Evolutionary conservation across 331 rosid genomes (phyloP).

Genomic region (Telfairia occidentalis): DNA sequence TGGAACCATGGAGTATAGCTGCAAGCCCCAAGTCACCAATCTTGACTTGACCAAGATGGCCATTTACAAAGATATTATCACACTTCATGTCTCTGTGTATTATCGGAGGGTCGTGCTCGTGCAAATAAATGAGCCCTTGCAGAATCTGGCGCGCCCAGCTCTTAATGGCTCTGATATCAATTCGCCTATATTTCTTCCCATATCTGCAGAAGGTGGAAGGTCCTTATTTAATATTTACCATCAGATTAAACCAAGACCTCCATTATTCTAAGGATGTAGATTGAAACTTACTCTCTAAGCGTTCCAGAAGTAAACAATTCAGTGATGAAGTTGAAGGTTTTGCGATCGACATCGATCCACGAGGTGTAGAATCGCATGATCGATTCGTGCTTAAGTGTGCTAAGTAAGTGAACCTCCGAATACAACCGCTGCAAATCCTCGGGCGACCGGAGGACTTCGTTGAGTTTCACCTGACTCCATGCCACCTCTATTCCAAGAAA

Average conservation of each 20-base stretch:
- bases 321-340: slow-evolving; percentile 79
- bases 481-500: slow-evolving; percentile 90
- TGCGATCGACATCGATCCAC: slow-evolving; percentile 73
- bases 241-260: not conserved
- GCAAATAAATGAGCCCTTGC: slow-evolving; percentile 63
- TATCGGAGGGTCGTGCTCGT: slow-evolving; percentile 70
- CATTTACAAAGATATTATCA: slow-evolving; percentile 76
- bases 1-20: slow-evolving; percentile 60
- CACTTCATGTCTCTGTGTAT: slow-evolving; percentile 86
- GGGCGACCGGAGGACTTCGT: slow-evolving; percentile 53
- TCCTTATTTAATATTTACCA: not conserved
- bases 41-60: slow-evolving; percentile 90
- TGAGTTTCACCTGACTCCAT: slow-evolving; percentile 81
- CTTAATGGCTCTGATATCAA: slow-evolving; percentile 56
- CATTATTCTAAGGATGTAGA: not conserved
- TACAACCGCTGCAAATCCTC: slow-evolving; percentile 86
- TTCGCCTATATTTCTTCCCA: slow-evolving; percentile 45
- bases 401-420: slow-evolving; percentile 95
- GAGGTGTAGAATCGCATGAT: slow-evolving; percentile 81
- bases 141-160: slow-evolving; percentile 71
- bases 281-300: slow-evolving; percentile 73
- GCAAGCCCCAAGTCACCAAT: slow-evolving; percentile 87
- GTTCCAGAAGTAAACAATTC: slow-evolving; percentile 96
- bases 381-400: slow-evolving; percentile 77
- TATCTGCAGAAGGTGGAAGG: slow-evolving; percentile 38